A percentile compares a stretch with the other conserved stretches of the same genome.
Conservation (phyloP, 257 asterid genomes). For the Solanum ossicruentum region DNA sequence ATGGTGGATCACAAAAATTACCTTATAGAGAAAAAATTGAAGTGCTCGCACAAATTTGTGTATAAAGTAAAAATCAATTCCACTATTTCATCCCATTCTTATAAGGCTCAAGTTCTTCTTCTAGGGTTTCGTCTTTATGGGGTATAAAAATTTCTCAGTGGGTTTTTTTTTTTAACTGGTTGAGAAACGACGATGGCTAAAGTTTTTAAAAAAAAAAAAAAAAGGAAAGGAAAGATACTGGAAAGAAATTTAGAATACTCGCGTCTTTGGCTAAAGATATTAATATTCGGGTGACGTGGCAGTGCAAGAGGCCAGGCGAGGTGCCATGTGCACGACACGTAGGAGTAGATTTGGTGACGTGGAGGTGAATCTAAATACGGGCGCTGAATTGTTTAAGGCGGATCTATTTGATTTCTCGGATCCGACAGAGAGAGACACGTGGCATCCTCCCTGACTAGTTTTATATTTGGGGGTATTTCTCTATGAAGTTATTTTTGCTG, state of each 20-base stretch:
- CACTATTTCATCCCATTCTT: neutral
- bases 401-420: conserved; percentile 17
- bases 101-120: neutral
- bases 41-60: neutral
- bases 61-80: neutral
- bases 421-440: conserved; percentile 19
- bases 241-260: neutral
- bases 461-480: neutral
- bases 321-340: conserved; percentile 1
- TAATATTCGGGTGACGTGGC: conserved; percentile 23
- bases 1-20: neutral
- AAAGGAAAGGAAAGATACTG: neutral
- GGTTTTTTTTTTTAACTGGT: conserved; percentile 4
- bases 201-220: neutral
- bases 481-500: neutral
- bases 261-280: neutral
- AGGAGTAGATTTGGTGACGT: neutral
- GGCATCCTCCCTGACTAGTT: conserved; percentile 3
- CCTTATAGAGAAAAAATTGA: neutral
- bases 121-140: conserved; percentile 17
- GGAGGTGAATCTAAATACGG: conserved; percentile 24
- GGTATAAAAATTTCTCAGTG: neutral
- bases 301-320: conserved; percentile 7
- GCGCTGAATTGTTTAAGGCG: conserved; percentile 10
- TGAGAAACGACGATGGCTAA: conserved; percentile 6